Conservation (phyloP, 1,284 basidiomycete species). For the Puccinia polysora region DNA sequence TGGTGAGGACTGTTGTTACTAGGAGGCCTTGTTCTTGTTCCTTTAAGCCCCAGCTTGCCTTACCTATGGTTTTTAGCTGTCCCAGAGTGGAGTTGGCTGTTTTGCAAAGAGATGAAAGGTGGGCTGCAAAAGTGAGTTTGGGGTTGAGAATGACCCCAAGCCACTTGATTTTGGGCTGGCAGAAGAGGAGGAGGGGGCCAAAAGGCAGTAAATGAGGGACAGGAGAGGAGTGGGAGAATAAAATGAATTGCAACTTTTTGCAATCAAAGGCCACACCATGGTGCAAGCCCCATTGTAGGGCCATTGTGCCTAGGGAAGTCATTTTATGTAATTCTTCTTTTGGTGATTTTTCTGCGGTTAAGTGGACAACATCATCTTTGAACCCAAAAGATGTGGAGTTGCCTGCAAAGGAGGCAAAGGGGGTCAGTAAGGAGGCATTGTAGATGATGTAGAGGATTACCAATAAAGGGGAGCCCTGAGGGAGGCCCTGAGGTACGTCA, state of each 20-base stretch:
- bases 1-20: background rate
- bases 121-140: background rate
- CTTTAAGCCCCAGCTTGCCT: background rate
- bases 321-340: background rate
- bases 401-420: background rate
- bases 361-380: constrained; percentile 9
- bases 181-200: background rate
- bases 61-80: background rate
- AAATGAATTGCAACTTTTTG: background rate
- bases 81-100: background rate
- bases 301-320: background rate
- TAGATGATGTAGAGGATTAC: background rate
- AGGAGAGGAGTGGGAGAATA: background rate
- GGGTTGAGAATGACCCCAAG: background rate
- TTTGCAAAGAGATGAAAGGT: background rate
- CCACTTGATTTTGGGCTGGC: background rate
- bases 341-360: background rate
- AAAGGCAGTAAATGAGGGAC: background rate
- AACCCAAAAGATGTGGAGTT: background rate
- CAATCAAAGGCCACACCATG: constrained; percentile 29
- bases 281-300: background rate
- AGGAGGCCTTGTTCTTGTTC: background rate
- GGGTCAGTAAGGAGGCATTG: constrained; percentile 5
- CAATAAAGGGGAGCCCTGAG: constrained; percentile 5
- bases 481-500: background rate